Evolutionary conservation across 176 grass and related monocot species (phyloP).

Genomic region (Cenchrus purpureus): DNA sequence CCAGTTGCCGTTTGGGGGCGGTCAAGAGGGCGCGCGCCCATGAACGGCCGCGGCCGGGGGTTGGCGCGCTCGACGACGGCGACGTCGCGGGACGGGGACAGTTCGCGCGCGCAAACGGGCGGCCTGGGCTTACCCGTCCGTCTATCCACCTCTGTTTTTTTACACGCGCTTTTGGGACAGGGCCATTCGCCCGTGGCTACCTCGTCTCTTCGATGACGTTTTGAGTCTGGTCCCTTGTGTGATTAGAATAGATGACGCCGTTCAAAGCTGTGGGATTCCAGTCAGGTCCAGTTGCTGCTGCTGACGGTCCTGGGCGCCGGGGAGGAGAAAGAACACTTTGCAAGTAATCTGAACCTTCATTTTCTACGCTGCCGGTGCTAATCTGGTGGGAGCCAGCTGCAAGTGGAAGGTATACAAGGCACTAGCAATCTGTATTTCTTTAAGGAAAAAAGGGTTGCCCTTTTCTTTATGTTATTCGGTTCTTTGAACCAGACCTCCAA

Average conservation of each 20-base stretch:
- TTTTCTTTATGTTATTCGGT: neutral
- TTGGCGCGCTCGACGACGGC: neutral
- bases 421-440: neutral
- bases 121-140: neutral
- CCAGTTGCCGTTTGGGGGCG: neutral
- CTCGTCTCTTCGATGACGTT: neutral
- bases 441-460: neutral
- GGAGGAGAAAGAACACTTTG: neutral
- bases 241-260: neutral
- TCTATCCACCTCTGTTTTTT: neutral
- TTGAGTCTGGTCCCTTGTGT: neutral
- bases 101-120: neutral
- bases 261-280: neutral
- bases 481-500: neutral
- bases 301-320: neutral
- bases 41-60: too few species aligned
- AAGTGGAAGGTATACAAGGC: neutral
- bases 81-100: neutral
- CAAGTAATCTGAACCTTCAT: neutral
- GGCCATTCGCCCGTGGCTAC: neutral
- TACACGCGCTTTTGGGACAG: neutral
- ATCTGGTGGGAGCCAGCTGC: constrained; percentile 1
- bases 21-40: neutral
- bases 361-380: neutral
- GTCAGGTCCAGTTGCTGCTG: neutral